Evolutionary conservation across 2,329 filamentous ascomycete genomes (phyloP).

Genomic region (Magnaporthales sp.): DNA sequence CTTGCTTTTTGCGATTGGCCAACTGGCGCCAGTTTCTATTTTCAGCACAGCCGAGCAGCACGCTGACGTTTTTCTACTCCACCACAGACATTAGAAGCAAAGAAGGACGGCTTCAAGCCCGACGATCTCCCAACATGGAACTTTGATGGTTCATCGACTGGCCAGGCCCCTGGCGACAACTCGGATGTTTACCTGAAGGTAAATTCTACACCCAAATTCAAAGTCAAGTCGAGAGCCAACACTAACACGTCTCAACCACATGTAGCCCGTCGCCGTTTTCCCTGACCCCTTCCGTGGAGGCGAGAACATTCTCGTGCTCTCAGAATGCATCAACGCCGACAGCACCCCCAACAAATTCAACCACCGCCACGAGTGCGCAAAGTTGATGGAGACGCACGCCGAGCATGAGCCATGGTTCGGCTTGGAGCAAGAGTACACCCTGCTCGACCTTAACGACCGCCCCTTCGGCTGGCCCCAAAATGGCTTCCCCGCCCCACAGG

Average conservation of each 20-base stretch:
- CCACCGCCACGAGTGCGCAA: constrained; percentile 83
- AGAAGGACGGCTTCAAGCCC: constrained; percentile 11
- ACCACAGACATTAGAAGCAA: constrained; percentile 11
- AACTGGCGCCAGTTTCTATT: not conserved
- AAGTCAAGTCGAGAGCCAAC: not conserved
- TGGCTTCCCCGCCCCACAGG: constrained; percentile 86
- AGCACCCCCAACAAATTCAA: constrained; percentile 98
- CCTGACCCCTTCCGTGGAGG: constrained; percentile 73
- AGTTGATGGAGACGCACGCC: constrained; percentile 83
- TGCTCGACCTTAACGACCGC: constrained; percentile 76
- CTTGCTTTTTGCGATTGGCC: too few relatives aligned
- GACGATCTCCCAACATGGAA: constrained; percentile 68
- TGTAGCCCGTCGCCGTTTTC: constrained; percentile 42
- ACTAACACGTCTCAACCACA: not conserved
- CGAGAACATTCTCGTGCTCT: constrained; percentile 89
- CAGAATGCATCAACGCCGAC: constrained; percentile 90
- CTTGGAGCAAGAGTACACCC: constrained; percentile 97
- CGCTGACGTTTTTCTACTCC: not conserved
- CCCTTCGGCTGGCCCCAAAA: constrained; percentile 88
- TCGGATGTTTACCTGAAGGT: constrained; percentile 51
- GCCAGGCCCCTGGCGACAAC: constrained; percentile 69
- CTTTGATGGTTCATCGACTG: constrained; percentile 70
- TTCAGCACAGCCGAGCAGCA: not conserved
- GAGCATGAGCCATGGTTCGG: constrained; percentile 91
- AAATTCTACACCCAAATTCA: not conserved